These are phyloP conservation scores for Exophiala oligosperma DNA, from an alignment of 2,329 filamentous ascomycete genomes.

Conservation along the genomic window DNA sequence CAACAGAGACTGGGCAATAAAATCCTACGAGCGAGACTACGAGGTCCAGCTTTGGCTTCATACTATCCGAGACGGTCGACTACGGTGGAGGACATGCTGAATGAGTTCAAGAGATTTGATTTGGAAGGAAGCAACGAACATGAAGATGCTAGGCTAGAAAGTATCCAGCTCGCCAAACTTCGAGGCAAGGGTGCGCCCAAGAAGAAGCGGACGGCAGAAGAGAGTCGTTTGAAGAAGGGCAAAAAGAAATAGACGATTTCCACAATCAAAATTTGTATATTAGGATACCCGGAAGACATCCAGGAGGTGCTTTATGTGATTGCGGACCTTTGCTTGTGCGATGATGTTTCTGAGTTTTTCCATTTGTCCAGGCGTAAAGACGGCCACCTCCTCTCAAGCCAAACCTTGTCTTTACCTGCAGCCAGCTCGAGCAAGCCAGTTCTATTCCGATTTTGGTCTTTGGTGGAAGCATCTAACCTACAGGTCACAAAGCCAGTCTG, in stretches of 20 bases:
- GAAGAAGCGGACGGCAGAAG: slow-evolving; percentile 70
- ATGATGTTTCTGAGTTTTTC: no score
- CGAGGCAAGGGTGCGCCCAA: slow-evolving; percentile 86
- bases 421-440: no score
- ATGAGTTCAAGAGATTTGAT: slow-evolving; percentile 63
- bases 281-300: slow-evolving; percentile 12
- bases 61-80: slow-evolving; percentile 83
- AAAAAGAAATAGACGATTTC: slow-evolving; percentile 16
- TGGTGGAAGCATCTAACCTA: no score
- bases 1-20: slow-evolving; percentile 83
- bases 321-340: no score
- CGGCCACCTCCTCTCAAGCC: no score
- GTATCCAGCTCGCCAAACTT: slow-evolving; percentile 64
- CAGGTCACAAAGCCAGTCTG: no score
- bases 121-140: slow-evolving; percentile 71
- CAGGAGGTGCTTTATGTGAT: no score
- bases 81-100: slow-evolving; percentile 72
- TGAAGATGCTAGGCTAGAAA: slow-evolving; percentile 77
- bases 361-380: no score
- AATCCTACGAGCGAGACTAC: slow-evolving; percentile 82
- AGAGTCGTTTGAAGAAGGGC: slow-evolving; percentile 19
- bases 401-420: no score
- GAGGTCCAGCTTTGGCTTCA: slow-evolving; percentile 75
- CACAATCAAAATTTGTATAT: slow-evolving; percentile 9
- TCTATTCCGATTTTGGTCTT: no score